Conservation (phyloP, 495 filamentous ascomycete genomes). For the Neurospora sp. region DNA sequence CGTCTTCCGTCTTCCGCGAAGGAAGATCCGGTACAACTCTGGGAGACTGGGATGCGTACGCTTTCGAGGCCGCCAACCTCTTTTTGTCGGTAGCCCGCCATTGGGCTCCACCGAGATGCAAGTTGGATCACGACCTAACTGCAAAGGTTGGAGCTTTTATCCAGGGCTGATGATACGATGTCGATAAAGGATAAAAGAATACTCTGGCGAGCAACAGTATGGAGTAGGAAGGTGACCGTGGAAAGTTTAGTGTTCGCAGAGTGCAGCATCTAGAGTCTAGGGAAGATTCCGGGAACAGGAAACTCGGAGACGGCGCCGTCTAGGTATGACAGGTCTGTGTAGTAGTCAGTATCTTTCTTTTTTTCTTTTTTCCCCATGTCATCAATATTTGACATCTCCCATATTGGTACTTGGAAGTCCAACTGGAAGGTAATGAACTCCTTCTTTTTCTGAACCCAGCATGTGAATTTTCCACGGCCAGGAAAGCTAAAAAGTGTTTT, state of each 20-base stretch:
- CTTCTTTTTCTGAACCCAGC: background rate
- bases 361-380: background rate
- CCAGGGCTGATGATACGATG: background rate
- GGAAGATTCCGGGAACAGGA: background rate
- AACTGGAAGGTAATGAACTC: background rate
- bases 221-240: background rate
- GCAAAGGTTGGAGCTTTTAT: background rate
- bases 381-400: background rate
- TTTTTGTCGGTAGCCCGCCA: background rate
- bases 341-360: background rate
- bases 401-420: background rate
- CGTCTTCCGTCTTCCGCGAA: background rate
- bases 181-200: background rate
- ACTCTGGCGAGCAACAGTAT: background rate
- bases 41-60: background rate
- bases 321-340: background rate
- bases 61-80: background rate
- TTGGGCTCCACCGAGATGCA: background rate
- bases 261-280: background rate
- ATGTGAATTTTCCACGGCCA: background rate
- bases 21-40: background rate
- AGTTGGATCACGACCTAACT: background rate
- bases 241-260: background rate
- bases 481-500: background rate
- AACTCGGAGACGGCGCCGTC: background rate